These are phyloP conservation scores for Schwanniomyces polymorphus DNA, from an alignment of 805 yeast genomes.

Conservation along the genomic window DNA sequence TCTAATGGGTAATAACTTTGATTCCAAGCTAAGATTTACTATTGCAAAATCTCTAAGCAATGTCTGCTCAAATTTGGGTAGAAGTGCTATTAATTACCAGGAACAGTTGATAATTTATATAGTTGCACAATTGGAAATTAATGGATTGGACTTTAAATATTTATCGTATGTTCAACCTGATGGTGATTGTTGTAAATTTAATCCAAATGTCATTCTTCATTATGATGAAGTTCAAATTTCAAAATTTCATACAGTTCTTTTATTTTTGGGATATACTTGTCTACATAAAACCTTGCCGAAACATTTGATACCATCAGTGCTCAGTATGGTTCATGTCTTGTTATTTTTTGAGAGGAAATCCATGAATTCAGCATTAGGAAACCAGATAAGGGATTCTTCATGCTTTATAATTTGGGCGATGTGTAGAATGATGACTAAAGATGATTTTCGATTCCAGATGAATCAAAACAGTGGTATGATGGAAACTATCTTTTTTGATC, in stretches of 20 bases:
- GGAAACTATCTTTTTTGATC: constrained; percentile 24
- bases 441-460: constrained; percentile 9
- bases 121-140: constrained; percentile 30
- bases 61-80: constrained; percentile 35
- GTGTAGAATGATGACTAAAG: constrained; percentile 37
- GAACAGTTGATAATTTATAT: constrained; percentile 40
- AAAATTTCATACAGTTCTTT: constrained; percentile 57
- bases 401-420: constrained; percentile 86
- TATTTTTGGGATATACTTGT: constrained; percentile 50
- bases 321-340: constrained; percentile 42
- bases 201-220: constrained; percentile 16
- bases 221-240: constrained; percentile 36
- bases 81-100: constrained; percentile 36
- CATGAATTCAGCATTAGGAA: constrained; percentile 54
- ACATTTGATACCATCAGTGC: constrained; percentile 17
- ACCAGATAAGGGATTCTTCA: constrained; percentile 78
- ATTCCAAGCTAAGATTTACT: constrained; percentile 59
- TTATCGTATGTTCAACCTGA: neutral
- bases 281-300: constrained; percentile 26
- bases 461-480: constrained; percentile 12
- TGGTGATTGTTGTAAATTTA: constrained; percentile 1
- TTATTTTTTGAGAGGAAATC: constrained; percentile 60
- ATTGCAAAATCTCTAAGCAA: constrained; percentile 67
- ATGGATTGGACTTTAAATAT: constrained; percentile 1
- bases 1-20: constrained; percentile 35